Percentiles rank a stretch among this genome's conserved stretches.
These are phyloP conservation scores for Zizania palustris DNA, from an alignment of 202 grass and related monocot genomes.

Conservation along the genomic window DNA sequence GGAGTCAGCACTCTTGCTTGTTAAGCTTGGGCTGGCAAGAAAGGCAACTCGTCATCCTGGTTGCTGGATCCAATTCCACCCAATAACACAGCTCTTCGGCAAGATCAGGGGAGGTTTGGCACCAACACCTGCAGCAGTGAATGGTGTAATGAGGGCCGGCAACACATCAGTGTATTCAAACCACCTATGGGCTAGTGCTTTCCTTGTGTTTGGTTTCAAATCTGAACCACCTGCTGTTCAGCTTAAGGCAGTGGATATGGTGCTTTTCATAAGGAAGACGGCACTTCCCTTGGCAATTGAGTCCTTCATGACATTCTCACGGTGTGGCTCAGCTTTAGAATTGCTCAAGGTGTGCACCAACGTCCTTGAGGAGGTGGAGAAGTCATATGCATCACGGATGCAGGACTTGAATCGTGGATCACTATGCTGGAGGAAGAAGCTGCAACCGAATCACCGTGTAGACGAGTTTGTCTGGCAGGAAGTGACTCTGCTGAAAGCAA, in stretches of 20 bases:
- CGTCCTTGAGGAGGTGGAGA: slow-evolving; percentile 89
- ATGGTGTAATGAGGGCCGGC: slow-evolving; percentile 71
- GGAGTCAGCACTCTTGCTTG: slow-evolving; percentile 79
- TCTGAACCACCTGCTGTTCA: slow-evolving; percentile 81
- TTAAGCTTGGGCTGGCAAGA: slow-evolving; percentile 89
- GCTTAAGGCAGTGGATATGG: slow-evolving; percentile 82
- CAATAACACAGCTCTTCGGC: slow-evolving; percentile 79
- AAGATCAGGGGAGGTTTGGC: slow-evolving; percentile 78
- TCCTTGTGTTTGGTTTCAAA: slow-evolving; percentile 97
- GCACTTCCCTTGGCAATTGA: slow-evolving; percentile 81
- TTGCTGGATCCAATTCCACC: slow-evolving; percentile 95
- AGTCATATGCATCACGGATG: slow-evolving; percentile 77
- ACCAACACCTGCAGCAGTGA: slow-evolving; percentile 61
- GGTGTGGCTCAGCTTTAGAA: slow-evolving; percentile 84
- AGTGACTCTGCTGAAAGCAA: slow-evolving; percentile 92
- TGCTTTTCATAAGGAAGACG: slow-evolving; percentile 85
- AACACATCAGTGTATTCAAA: slow-evolving; percentile 74
- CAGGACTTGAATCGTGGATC: slow-evolving; percentile 80
- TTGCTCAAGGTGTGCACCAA: slow-evolving; percentile 98
- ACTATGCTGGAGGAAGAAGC: slow-evolving; percentile 86
- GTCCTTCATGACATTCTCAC: slow-evolving; percentile 90
- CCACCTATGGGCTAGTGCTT: slow-evolving; percentile 90
- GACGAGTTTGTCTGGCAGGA: slow-evolving; percentile 95
- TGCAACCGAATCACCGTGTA: slow-evolving; percentile 65
- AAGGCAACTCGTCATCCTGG: slow-evolving; percentile 68